A percentile compares a stretch with the other conserved stretches of the same genome.
Evolutionary conservation across 768 basidiomycete genomes (phyloP).

Genomic region (Astraeus odoratus): DNA sequence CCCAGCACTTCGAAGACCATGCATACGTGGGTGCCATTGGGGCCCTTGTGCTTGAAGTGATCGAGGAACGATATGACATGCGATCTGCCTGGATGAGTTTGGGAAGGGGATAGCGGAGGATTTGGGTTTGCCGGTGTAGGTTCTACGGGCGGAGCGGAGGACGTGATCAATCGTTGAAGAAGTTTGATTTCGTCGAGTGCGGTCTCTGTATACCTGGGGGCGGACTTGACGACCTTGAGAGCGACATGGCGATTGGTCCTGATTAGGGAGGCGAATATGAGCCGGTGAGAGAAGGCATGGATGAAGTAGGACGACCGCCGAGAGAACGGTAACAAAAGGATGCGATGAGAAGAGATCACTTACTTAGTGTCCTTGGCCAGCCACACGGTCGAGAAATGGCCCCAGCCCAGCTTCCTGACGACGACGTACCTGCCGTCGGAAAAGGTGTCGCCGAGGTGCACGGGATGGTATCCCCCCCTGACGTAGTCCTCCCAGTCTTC

Average conservation of each 20-base stretch:
- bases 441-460: constrained; percentile 89
- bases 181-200: constrained; percentile 99
- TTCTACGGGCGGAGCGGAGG: constrained; percentile 50
- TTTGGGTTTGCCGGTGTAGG: constrained; percentile 43
- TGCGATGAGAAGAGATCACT: constrained; percentile 21
- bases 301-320: not conserved
- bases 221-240: constrained; percentile 98
- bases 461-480: constrained; percentile 84
- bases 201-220: constrained; percentile 94
- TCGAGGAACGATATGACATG: constrained; percentile 98
- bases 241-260: constrained; percentile 96
- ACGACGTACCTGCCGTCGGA: constrained; percentile 83
- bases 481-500: constrained; percentile 91
- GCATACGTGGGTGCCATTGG: constrained; percentile 96
- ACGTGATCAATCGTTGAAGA: constrained; percentile 88
- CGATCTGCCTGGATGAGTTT: constrained; percentile 78
- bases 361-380: constrained; percentile 78
- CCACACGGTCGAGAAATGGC: constrained; percentile 94
- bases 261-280: constrained; percentile 10
- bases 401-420: constrained; percentile 93
- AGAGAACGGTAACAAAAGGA: not conserved
- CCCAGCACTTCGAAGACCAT: constrained; percentile 99
- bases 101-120: constrained; percentile 47
- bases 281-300: constrained; percentile 8
- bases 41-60: constrained; percentile 94